Conservation (phyloP, 768 basidiomycete species). For the Boletus tylopilopsis region DNA sequence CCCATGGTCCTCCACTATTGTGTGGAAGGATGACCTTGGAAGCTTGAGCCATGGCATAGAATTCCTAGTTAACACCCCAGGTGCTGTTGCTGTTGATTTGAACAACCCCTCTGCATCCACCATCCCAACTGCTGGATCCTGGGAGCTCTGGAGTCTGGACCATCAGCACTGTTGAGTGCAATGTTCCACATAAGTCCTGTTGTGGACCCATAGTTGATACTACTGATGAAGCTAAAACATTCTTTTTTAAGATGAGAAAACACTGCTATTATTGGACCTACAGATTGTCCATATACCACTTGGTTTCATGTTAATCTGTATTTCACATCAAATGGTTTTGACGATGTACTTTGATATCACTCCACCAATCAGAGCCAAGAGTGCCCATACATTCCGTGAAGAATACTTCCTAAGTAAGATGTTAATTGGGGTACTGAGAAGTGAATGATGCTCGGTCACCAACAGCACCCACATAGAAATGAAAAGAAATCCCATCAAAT, state of each 20-base stretch:
- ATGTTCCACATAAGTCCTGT: constrained; percentile 74
- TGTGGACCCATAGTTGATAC: constrained; percentile 29
- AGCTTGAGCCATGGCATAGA: constrained; percentile 71
- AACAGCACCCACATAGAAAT: constrained; percentile 63
- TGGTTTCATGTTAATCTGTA: constrained; percentile 7
- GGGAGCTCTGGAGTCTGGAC: constrained; percentile 69
- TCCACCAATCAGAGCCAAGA: constrained; percentile 73
- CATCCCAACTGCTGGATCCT: constrained; percentile 58
- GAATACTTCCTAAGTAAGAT: constrained; percentile 34
- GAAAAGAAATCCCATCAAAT: constrained; percentile 66
- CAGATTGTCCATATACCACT: constrained; percentile 74
- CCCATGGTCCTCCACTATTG: constrained; percentile 64
- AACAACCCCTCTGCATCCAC: constrained; percentile 64
- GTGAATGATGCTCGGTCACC: constrained; percentile 54
- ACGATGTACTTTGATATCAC: constrained; percentile 61
- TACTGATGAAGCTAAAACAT: constrained; percentile 37
- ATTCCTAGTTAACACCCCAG: constrained; percentile 71
- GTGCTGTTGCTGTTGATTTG: constrained; percentile 62
- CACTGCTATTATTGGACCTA: constrained; percentile 26
- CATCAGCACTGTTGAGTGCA: constrained; percentile 57
- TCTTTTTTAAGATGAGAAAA: constrained; percentile 19
- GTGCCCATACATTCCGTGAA: constrained; percentile 65
- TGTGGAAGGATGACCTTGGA: constrained; percentile 71
- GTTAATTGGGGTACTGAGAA: constrained; percentile 43
- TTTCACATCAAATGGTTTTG: not conserved